A percentile compares a stretch with the other conserved stretches of the same genome.
These are phyloP conservation scores for Tolypocladium guangdongense DNA, from an alignment of 2,329 filamentous ascomycete genomes.

Conservation along the genomic window DNA sequence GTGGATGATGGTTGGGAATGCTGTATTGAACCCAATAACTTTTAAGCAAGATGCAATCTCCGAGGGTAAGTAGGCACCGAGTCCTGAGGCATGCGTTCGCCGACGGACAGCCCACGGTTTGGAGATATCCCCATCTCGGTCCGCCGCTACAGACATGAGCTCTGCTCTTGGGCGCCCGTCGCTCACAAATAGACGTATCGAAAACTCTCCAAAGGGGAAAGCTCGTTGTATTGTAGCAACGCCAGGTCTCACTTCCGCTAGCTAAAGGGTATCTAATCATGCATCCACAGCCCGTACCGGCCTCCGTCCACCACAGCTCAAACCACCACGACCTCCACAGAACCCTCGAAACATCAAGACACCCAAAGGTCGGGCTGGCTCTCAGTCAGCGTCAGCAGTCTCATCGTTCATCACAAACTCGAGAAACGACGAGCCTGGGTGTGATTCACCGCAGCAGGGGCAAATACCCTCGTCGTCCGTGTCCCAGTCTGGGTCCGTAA, in stretches of 20 bases:
- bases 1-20: neutral
- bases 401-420: constrained; percentile 18
- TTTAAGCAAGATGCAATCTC: too few species aligned
- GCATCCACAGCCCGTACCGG: neutral
- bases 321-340: neutral
- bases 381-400: constrained; percentile 1
- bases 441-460: constrained; percentile 28
- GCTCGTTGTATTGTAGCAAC: neutral
- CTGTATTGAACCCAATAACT: neutral
- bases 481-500: constrained; percentile 20
- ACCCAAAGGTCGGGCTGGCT: neutral
- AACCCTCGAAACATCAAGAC: neutral
- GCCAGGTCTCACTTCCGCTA: neutral
- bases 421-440: constrained; percentile 23
- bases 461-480: constrained; percentile 25
- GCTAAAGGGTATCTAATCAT: constrained; percentile 6
- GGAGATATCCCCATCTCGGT: too few species aligned
- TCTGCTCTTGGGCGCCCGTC: too few species aligned
- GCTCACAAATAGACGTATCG: too few species aligned
- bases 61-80: too few species aligned
- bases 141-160: too few species aligned
- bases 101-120: too few species aligned
- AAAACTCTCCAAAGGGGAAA: neutral
- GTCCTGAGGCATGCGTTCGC: too few species aligned
- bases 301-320: neutral